phyloP scores from a whole-genome alignment of 345 rosid genomes.

The Tarenaya hassleriana region DNA sequence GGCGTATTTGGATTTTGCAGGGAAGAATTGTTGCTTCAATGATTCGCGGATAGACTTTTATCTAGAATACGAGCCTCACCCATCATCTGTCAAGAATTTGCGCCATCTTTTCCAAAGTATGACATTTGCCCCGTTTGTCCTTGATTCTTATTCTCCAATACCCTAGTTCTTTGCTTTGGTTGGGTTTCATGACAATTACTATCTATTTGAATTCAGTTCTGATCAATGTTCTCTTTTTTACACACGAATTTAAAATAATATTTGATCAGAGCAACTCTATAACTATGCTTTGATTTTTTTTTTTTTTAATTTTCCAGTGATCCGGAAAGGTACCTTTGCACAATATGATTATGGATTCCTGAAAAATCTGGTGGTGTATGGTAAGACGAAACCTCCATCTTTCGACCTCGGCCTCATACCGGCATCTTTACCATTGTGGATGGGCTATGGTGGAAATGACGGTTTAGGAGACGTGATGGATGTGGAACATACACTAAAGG shows the following conservation, averaged over 20 bases:
- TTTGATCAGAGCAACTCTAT: too few species aligned
- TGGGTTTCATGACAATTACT: too few species aligned
- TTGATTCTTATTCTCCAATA: too few species aligned
- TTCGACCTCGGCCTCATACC: constrained; percentile 64
- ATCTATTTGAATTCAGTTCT: constrained; percentile 1
- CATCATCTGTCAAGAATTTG: constrained; percentile 85
- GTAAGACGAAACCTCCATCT: constrained; percentile 49
- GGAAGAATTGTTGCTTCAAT: constrained; percentile 82
- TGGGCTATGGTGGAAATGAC: constrained; percentile 81
- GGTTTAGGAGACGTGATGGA: constrained; percentile 54
- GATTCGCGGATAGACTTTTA: constrained; percentile 51
- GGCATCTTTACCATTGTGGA: constrained; percentile 70
- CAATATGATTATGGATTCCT: constrained; percentile 66
- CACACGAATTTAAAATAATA: background rate
- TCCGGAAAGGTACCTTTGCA: constrained; percentile 77
- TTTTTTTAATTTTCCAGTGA: constrained; percentile 69
- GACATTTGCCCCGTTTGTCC: constrained; percentile 24
- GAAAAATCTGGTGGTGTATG: constrained; percentile 56
- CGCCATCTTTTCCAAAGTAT: constrained; percentile 93
- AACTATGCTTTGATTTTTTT: too few species aligned
- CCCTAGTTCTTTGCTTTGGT: background rate
- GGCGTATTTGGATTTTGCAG: constrained; percentile 30
- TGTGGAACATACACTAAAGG: too few species aligned
- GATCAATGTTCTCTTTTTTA: background rate
- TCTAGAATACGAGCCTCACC: constrained; percentile 81